These are phyloP conservation scores for Pseudonectria foliicola DNA, from an alignment of 2,329 filamentous ascomycete species.

Conservation along the genomic window DNA sequence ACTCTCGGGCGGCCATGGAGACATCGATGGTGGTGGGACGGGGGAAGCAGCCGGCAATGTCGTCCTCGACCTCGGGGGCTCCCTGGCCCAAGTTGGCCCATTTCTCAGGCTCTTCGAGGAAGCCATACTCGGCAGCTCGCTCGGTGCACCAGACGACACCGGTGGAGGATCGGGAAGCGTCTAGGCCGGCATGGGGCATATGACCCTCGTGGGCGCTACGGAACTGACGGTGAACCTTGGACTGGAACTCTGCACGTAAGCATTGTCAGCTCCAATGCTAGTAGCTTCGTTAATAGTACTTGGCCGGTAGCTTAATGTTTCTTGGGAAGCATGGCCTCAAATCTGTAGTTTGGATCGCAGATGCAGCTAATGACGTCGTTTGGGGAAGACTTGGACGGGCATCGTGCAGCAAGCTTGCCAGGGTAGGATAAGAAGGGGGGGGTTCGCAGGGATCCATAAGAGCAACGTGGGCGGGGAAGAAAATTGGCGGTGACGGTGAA, in stretches of 20 bases:
- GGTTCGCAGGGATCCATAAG: slow-evolving; percentile 5
- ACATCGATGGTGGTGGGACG: slow-evolving; percentile 74
- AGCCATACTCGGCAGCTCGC: slow-evolving; percentile 83
- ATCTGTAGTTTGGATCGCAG: slow-evolving; percentile 4
- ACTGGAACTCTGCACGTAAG: slow-evolving; percentile 60
- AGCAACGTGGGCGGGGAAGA: neutral
- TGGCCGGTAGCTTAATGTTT: too few species aligned
- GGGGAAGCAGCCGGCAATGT: slow-evolving; percentile 82
- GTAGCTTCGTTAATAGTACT: too few species aligned
- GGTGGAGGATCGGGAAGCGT: slow-evolving; percentile 79
- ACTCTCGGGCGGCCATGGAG: slow-evolving; percentile 73
- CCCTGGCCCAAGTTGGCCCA: slow-evolving; percentile 96
- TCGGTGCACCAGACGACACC: slow-evolving; percentile 93
- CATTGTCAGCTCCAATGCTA: slow-evolving; percentile 9
- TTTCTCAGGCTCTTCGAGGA: slow-evolving; percentile 67
- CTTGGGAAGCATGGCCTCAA: too few species aligned
- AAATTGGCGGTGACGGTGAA: neutral
- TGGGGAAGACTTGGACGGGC: slow-evolving; percentile 11
- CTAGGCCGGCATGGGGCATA: slow-evolving; percentile 82
- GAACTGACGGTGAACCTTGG: slow-evolving; percentile 83
- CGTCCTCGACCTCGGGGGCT: slow-evolving; percentile 87
- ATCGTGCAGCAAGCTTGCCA: slow-evolving; percentile 11
- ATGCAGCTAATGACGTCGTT: slow-evolving; percentile 5
- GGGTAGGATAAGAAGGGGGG: slow-evolving; percentile 10
- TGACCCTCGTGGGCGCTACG: slow-evolving; percentile 85